A percentile compares a stretch with the other conserved stretches of the same genome.
Evolutionary conservation across 495 filamentous ascomycete genomes (phyloP).

Genomic region (Penicillium diatomitis): DNA sequence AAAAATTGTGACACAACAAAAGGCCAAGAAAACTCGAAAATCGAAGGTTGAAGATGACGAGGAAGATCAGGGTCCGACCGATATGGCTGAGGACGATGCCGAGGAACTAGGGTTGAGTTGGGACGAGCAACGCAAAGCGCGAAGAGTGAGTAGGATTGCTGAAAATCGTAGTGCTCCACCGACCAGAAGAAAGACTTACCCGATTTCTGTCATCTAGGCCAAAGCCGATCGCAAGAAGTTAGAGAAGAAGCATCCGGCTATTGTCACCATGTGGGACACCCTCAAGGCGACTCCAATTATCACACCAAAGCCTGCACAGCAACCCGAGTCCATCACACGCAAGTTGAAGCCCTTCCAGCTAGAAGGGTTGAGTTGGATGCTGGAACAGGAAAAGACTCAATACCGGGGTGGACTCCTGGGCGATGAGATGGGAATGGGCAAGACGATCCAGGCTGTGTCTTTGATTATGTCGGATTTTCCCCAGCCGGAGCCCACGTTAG

Average conservation of each 20-base stretch:
- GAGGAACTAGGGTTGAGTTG: slow-evolving; percentile 4
- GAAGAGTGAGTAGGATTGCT: slow-evolving; percentile 24
- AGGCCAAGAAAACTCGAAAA: background rate
- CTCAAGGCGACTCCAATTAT: slow-evolving; percentile 60
- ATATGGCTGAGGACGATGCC: background rate
- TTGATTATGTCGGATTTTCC: slow-evolving; percentile 96
- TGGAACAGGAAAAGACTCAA: slow-evolving; percentile 68
- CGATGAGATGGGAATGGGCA: slow-evolving; percentile 97
- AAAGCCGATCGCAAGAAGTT: slow-evolving; percentile 54
- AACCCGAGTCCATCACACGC: slow-evolving; percentile 70
- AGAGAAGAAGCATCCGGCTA: slow-evolving; percentile 64
- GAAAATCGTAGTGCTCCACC: background rate
- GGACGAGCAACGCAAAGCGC: slow-evolving; percentile 11
- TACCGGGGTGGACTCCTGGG: slow-evolving; percentile 87
- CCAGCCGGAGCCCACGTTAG: slow-evolving; percentile 68
- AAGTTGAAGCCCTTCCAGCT: slow-evolving; percentile 87
- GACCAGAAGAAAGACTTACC: slow-evolving; percentile 1
- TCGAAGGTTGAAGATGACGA: slow-evolving; percentile 10
- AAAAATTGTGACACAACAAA: background rate
- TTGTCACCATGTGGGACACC: slow-evolving; percentile 75
- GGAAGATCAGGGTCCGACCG: background rate
- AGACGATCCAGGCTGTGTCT: slow-evolving; percentile 95
- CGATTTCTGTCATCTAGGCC: slow-evolving; percentile 10
- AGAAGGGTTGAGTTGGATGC: slow-evolving; percentile 92
- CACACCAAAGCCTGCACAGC: slow-evolving; percentile 53